Evolutionary conservation across 2,329 filamentous ascomycete genomes (phyloP).

Genomic region (Magnaporthiopsis poae): DNA sequence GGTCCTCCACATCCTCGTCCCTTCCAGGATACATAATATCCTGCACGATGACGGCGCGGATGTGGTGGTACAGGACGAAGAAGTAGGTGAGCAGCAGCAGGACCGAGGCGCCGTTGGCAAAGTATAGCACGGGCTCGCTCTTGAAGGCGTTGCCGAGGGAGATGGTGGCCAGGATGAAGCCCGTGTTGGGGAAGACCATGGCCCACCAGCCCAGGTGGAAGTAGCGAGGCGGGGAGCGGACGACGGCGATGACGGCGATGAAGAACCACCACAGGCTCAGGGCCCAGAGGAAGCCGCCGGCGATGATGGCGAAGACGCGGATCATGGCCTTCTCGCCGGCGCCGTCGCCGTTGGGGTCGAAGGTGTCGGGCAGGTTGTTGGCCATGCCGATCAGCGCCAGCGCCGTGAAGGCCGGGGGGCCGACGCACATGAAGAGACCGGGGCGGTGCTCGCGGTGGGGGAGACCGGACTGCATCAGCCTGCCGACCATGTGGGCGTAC

Average conservation of each 20-base stretch:
- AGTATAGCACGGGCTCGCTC: slow-evolving; percentile 41
- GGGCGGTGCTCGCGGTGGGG: slow-evolving; percentile 40
- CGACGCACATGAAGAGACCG: slow-evolving; percentile 56
- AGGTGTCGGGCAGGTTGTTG: slow-evolving; percentile 23
- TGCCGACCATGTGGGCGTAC: slow-evolving; percentile 31
- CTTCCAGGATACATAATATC: slow-evolving; percentile 50
- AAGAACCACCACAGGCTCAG: slow-evolving; percentile 44
- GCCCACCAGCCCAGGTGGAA: slow-evolving; percentile 49
- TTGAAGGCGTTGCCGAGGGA: slow-evolving; percentile 42
- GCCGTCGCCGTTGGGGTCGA: slow-evolving; percentile 6
- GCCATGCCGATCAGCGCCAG: slow-evolving; percentile 25
- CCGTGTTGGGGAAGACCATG: slow-evolving; percentile 57
- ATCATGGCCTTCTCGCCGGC: slow-evolving; percentile 15
- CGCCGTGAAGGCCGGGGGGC: slow-evolving; percentile 41
- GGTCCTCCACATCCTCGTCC: slow-evolving; percentile 40
- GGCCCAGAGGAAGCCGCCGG: slow-evolving; percentile 45
- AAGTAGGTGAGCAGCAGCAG: slow-evolving; percentile 46
- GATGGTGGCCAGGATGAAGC: slow-evolving; percentile 51
- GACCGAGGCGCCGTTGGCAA: slow-evolving; percentile 46
- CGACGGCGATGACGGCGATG: slow-evolving; percentile 34
- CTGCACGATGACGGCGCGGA: slow-evolving; percentile 37
- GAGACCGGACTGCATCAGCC: slow-evolving; percentile 46
- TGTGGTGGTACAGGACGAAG: slow-evolving; percentile 37
- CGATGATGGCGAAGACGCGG: slow-evolving; percentile 11
- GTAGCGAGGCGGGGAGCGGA: slow-evolving; percentile 24